These are phyloP conservation scores for Aethionema arabicum DNA, from an alignment of 345 rosid genomes.

Conservation along the genomic window DNA sequence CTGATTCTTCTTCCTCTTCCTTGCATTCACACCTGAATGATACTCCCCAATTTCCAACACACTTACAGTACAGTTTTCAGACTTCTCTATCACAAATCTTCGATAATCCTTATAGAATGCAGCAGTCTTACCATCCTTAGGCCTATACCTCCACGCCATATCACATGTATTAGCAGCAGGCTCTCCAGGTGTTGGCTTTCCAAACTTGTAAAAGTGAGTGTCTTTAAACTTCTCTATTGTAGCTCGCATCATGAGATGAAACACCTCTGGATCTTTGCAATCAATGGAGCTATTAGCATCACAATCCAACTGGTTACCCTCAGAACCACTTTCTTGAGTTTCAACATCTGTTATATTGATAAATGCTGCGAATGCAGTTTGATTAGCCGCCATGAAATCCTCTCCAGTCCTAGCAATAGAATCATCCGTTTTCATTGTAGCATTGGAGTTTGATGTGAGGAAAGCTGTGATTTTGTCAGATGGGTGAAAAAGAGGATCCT, in stretches of 20 bases:
- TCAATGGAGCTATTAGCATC: slow-evolving; percentile 54
- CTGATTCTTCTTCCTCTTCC: slow-evolving; percentile 83
- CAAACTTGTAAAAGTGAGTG: slow-evolving; percentile 83
- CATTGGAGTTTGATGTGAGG: slow-evolving; percentile 75
- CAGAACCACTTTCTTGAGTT: slow-evolving; percentile 14
- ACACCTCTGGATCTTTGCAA: slow-evolving; percentile 82
- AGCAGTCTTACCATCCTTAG: slow-evolving; percentile 88
- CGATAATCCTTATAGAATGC: slow-evolving; percentile 88
- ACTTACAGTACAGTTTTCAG: slow-evolving; percentile 61
- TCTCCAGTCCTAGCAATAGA: slow-evolving; percentile 81
- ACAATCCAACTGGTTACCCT: slow-evolving; percentile 37
- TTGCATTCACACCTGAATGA: slow-evolving; percentile 84
- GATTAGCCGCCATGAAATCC: slow-evolving; percentile 77
- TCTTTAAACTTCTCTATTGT: slow-evolving; percentile 80
- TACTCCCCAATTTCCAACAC: slow-evolving; percentile 74
- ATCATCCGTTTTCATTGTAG: slow-evolving; percentile 73
- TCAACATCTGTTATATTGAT: slow-evolving; percentile 68
- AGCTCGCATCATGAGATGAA: slow-evolving; percentile 79
- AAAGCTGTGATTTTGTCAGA: slow-evolving; percentile 73
- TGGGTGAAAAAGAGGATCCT: slow-evolving; percentile 84
- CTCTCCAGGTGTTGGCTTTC: slow-evolving; percentile 66
- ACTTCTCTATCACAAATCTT: slow-evolving; percentile 61
- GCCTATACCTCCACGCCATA: slow-evolving; percentile 95
- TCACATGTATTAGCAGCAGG: slow-evolving; percentile 64
- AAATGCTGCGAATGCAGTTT: slow-evolving; percentile 61